These are phyloP conservation scores for Ilex aquifolium DNA, from an alignment of 257 asterid species.

Conservation along the genomic window DNA sequence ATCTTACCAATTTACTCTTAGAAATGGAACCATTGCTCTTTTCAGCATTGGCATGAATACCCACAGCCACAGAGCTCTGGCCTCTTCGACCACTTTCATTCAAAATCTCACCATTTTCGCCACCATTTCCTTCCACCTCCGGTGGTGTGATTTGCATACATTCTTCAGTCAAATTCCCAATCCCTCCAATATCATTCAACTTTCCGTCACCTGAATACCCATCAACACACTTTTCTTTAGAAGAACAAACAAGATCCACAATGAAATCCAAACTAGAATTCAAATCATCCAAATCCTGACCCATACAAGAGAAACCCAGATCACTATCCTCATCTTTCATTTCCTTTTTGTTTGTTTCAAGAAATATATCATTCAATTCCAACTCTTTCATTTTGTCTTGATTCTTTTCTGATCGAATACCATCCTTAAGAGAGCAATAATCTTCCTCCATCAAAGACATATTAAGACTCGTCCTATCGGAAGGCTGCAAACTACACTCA, in stretches of 20 bases:
- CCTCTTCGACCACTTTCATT: conserved; percentile 1
- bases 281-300: background rate
- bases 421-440: background rate
- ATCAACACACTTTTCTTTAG: background rate
- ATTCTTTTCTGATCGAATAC: background rate
- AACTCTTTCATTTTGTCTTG: background rate
- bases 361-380: background rate
- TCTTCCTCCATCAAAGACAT: background rate
- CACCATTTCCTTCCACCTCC: conserved; percentile 8
- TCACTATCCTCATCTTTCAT: background rate
- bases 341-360: conserved; percentile 8
- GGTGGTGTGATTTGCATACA: background rate
- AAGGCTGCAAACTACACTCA: background rate
- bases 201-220: conserved; percentile 2
- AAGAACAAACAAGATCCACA: background rate
- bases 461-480: background rate
- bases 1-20: conserved; percentile 28
- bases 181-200: conserved; percentile 1
- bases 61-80: background rate
- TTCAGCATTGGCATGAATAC: background rate
- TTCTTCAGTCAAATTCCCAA: background rate
- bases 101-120: conserved; percentile 3
- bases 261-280: conserved; percentile 6
- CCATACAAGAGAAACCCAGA: background rate
- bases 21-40: conserved; percentile 11